These are phyloP conservation scores for Serendipita sp. DNA, from an alignment of 768 basidiomycete species.

Conservation along the genomic window DNA sequence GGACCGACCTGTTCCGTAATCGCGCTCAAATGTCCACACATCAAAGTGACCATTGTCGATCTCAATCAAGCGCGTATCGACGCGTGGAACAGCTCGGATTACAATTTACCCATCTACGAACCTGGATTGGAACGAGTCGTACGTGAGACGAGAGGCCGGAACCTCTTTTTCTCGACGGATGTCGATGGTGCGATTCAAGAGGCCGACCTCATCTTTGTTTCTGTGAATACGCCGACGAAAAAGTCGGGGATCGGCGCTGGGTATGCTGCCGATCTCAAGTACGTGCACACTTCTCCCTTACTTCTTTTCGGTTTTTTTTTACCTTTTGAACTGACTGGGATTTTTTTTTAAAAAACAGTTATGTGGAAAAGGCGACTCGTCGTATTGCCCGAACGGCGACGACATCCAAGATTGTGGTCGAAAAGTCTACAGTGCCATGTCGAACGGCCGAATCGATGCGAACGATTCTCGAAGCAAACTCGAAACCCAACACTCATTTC, in stretches of 20 bases:
- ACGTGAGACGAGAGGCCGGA: slow-evolving; percentile 71
- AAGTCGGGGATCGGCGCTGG: slow-evolving; percentile 95
- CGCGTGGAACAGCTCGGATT: slow-evolving; percentile 88
- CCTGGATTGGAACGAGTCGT: slow-evolving; percentile 91
- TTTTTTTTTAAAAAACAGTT: slow-evolving; percentile 32
- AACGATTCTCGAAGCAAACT: slow-evolving; percentile 97
- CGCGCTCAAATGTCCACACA: slow-evolving; percentile 82
- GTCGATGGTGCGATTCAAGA: slow-evolving; percentile 85
- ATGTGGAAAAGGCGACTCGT: slow-evolving; percentile 92
- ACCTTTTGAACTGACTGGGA: not conserved
- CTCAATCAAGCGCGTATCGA: slow-evolving; percentile 87
- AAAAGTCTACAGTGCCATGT: slow-evolving; percentile 98
- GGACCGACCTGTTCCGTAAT: slow-evolving; percentile 94
- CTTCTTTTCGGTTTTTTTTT: slow-evolving; percentile 10
- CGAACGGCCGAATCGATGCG: slow-evolving; percentile 99
- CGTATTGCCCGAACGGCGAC: slow-evolving; percentile 84
- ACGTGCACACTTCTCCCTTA: slow-evolving; percentile 19
- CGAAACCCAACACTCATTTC: slow-evolving; percentile 75
- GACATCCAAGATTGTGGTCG: slow-evolving; percentile 93
- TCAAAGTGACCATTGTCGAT: slow-evolving; percentile 94
- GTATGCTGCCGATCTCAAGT: slow-evolving; percentile 98
- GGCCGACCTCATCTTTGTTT: slow-evolving; percentile 96
- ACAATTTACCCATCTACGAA: slow-evolving; percentile 87
- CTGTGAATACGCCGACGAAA: slow-evolving; percentile 98
- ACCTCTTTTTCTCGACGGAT: slow-evolving; percentile 93